Percentiles rank a stretch among this genome's conserved stretches.
Evolutionary conservation across 2,329 filamentous ascomycete species (phyloP).

Genomic region (Berkeleyomyces rouxiae): DNA sequence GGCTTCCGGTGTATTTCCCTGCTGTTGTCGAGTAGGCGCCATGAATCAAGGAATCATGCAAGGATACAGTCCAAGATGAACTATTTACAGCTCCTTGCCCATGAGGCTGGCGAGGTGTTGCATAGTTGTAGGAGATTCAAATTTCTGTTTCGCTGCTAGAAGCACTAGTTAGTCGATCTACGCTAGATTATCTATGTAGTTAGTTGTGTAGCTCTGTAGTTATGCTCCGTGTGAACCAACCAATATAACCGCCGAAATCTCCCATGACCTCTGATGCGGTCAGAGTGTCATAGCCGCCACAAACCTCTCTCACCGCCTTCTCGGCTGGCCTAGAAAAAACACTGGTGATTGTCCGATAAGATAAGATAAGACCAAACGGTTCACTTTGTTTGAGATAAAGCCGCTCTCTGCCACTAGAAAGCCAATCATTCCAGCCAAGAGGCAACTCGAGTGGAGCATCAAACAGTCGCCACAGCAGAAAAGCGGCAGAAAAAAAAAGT

Average conservation of each 20-base stretch:
- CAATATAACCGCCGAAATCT: not conserved
- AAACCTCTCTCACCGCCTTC: conserved; percentile 3
- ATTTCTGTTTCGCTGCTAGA: too few species aligned
- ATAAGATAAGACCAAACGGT: not conserved
- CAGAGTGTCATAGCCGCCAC: not conserved
- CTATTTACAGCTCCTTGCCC: too few species aligned
- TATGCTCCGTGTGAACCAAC: not conserved
- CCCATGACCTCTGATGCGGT: too few species aligned
- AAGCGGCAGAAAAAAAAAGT: conserved; percentile 27
- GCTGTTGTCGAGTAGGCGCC: not conserved
- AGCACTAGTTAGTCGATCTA: too few species aligned
- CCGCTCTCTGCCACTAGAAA: not conserved
- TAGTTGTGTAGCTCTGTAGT: too few species aligned
- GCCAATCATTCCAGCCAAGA: not conserved
- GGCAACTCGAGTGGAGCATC: not conserved
- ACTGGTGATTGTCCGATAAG: not conserved
- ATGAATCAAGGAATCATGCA: not conserved
- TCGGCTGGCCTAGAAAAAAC: not conserved
- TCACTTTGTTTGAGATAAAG: conserved; percentile 1
- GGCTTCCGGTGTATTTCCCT: conserved; percentile 34
- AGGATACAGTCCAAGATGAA: too few species aligned
- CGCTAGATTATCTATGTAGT: too few species aligned
- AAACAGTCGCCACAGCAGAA: not conserved
- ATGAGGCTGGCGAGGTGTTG: too few species aligned
- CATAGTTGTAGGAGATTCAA: too few species aligned